Percentiles rank a stretch among this genome's conserved stretches.
These are phyloP conservation scores for Porodaedalea pini DNA, from an alignment of 1,284 basidiomycete genomes.

Conservation along the genomic window DNA sequence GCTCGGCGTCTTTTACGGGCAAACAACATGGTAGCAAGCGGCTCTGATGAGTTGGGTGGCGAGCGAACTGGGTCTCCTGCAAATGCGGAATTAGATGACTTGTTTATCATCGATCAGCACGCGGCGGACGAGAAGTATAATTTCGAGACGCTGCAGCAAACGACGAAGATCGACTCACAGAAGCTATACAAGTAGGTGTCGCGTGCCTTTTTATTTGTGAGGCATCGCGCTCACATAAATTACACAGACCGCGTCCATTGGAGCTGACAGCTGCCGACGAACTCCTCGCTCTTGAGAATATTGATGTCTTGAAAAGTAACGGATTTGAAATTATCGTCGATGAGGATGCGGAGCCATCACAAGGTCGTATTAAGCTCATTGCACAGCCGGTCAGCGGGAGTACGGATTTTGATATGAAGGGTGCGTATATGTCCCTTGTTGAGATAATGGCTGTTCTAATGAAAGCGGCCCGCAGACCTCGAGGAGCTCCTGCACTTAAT, in stretches of 20 bases:
- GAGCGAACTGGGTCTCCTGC: constrained; percentile 5
- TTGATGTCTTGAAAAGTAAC: constrained; percentile 77
- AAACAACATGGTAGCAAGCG: not conserved
- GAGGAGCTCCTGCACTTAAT: constrained; percentile 90
- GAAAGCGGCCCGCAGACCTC: constrained; percentile 61
- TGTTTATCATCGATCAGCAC: constrained; percentile 93
- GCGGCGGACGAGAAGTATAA: constrained; percentile 97
- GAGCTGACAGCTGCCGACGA: constrained; percentile 91
- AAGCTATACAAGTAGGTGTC: constrained; percentile 69
- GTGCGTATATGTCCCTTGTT: constrained; percentile 39
- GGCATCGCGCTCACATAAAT: not conserved
- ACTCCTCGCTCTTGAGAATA: constrained; percentile 82
- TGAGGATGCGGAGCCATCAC: constrained; percentile 47
- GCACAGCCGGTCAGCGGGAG: constrained; percentile 91
- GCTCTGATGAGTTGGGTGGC: constrained; percentile 17
- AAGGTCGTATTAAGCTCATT: constrained; percentile 60
- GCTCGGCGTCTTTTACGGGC: constrained; percentile 52
- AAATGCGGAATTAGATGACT: constrained; percentile 59
- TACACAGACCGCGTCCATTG: constrained; percentile 65
- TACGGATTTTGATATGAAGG: constrained; percentile 75
- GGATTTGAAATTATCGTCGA: constrained; percentile 77
- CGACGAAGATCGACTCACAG: constrained; percentile 86
- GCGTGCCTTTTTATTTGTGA: not conserved
- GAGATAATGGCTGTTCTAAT: constrained; percentile 2
- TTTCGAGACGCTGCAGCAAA: constrained; percentile 89